Conservation (phyloP, 2,329 filamentous ascomycete genomes). For the Nemania sp. region DNA sequence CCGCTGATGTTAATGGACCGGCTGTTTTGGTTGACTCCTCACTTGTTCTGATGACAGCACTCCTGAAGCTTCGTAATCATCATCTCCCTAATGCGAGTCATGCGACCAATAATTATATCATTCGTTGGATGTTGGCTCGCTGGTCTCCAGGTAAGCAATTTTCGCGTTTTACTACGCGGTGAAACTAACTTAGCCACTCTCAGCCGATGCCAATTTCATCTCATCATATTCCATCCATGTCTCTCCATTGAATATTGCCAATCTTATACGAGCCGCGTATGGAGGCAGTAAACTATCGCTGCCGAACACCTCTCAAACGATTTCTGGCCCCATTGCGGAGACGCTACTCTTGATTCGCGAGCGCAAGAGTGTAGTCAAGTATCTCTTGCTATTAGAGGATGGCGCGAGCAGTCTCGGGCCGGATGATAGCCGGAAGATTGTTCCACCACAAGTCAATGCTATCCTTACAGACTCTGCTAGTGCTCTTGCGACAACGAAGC, state of each 20-base stretch:
- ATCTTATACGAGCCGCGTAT: slow-evolving; percentile 70
- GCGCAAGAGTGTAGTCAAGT: slow-evolving; percentile 52
- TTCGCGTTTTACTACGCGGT: slow-evolving; percentile 11
- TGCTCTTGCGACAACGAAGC: slow-evolving; percentile 51
- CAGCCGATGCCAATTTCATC: slow-evolving; percentile 70
- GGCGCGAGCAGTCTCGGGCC: slow-evolving; percentile 16
- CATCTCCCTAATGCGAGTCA: slow-evolving; percentile 70
- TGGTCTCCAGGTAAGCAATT: slow-evolving; percentile 75
- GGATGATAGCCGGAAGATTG: slow-evolving; percentile 6
- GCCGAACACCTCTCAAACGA: slow-evolving; percentile 40
- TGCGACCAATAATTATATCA: slow-evolving; percentile 69
- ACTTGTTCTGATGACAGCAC: slow-evolving; percentile 68
- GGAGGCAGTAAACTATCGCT: slow-evolving; percentile 49
- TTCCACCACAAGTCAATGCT: slow-evolving; percentile 14
- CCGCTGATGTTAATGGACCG: slow-evolving; percentile 81
- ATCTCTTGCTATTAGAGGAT: slow-evolving; percentile 57
- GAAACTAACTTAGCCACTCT: slow-evolving; percentile 27
- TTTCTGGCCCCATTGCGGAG: slow-evolving; percentile 54
- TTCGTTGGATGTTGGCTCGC: slow-evolving; percentile 78
- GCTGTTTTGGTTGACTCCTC: slow-evolving; percentile 78
- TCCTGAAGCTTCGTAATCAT: slow-evolving; percentile 68
- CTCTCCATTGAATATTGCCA: slow-evolving; percentile 66
- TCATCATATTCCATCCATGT: slow-evolving; percentile 66
- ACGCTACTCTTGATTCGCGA: slow-evolving; percentile 51
- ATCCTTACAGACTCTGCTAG: slow-evolving; percentile 42